Base-by-base conservation (phyloP, 1,139 yeast species). In the Wickerhamomyces sp. region DNA sequence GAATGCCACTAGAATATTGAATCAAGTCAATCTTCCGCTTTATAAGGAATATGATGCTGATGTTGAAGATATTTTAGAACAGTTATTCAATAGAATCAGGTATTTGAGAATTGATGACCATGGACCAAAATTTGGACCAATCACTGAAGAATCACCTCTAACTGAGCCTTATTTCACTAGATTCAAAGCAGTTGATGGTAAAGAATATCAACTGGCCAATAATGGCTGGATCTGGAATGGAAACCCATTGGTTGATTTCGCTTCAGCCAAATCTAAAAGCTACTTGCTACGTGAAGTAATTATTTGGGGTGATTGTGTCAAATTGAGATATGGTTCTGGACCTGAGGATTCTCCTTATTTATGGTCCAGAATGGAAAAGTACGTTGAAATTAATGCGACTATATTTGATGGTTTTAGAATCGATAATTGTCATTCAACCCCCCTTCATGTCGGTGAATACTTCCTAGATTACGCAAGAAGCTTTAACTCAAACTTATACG, bases 221-320 rank as follows among this genome's bases (percentile, higher is more conserved):
- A 92, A 92, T 56, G 98, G 98, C 33, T 92, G 97, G 97, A 89
- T 92, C 41, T 92, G 98, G 98, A 92, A 89, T 39, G 97, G 96
- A 13, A 83, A 90, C 51, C 97, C 97, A 3, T 64, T 90, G 44
- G 82, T 88, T 7, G 97, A 92, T 60, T 92, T 90, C 71, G 98
- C 97, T 0, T 85, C 96, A 1, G 64, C 71, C 26, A 53, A 79
- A 42, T 79, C 95, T 10, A 82, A 78, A 54, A 92, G 95, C 3
- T 92, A 92, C 56, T 65, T 92, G 40, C 73, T 95, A 42, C 77
- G 98, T 59, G 96, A 92, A 60, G 96, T 92, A 15, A 89, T 92
- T 51, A 88, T 90, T 22, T 92, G 98, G 98, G 95, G 96, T 7
- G 98, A 92, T 58, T 92, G 98, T 70, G 92, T 90, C 41, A 92